These are phyloP conservation scores for Colletotrichum chlorophyti DNA, from an alignment of 2,329 filamentous ascomycete species.

Conservation along the genomic window DNA sequence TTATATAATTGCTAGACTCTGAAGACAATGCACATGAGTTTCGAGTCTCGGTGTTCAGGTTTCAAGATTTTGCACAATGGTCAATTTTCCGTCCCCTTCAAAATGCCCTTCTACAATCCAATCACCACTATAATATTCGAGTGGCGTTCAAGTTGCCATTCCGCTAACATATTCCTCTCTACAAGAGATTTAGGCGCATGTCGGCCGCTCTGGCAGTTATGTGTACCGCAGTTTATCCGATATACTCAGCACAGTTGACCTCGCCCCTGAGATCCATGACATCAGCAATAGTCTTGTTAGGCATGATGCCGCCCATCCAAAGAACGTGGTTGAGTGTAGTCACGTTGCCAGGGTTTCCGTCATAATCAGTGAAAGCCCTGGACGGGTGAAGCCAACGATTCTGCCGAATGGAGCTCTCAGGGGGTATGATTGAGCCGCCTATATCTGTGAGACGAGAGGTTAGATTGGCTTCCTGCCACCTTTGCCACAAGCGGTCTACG, in stretches of 20 bases:
- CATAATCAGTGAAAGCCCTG: conserved; percentile 11
- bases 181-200: too few relatives aligned
- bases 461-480: conserved; percentile 26
- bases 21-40: too few relatives aligned
- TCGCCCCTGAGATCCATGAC: conserved; percentile 37
- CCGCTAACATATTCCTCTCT: too few relatives aligned
- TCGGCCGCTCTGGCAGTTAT: too few relatives aligned
- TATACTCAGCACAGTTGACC: conserved; percentile 35
- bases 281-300: conserved; percentile 32
- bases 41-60: too few relatives aligned
- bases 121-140: too few relatives aligned
- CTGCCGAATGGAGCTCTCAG: conserved; percentile 2
- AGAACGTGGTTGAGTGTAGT: conserved; percentile 35
- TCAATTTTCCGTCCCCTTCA: too few relatives aligned
- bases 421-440: conserved; percentile 4
- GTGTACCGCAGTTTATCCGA: too few relatives aligned
- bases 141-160: too few relatives aligned
- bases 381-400: conserved; percentile 14
- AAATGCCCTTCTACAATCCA: too few relatives aligned
- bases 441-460: conserved; percentile 6
- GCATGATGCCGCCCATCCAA: conserved; percentile 35
- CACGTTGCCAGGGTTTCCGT: conserved; percentile 30
- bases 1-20: too few relatives aligned
- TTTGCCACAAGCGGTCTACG: conserved; percentile 6
- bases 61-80: too few relatives aligned